Conservation (phyloP, 2,329 filamentous ascomycete genomes). For the Fusarium agapanthi region DNA sequence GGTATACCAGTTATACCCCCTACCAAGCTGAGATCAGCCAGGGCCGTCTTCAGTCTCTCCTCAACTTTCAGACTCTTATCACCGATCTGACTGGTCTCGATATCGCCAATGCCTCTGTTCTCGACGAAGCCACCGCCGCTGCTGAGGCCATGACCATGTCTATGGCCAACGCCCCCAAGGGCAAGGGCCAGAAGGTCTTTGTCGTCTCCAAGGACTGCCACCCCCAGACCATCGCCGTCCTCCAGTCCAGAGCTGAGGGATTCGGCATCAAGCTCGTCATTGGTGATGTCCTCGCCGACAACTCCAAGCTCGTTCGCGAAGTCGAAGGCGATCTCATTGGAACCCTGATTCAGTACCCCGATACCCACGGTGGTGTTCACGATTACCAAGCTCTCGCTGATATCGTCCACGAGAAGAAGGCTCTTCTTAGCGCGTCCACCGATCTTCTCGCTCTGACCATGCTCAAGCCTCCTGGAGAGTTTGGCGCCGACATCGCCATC, state of each 20-base stretch:
- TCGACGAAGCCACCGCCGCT: slow-evolving; percentile 92
- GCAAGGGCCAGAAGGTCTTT: slow-evolving; percentile 81
- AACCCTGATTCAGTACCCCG: slow-evolving; percentile 91
- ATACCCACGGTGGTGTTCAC: slow-evolving; percentile 84
- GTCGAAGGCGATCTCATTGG: slow-evolving; percentile 85
- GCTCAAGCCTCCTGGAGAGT: slow-evolving; percentile 89
- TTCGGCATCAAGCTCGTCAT: slow-evolving; percentile 85
- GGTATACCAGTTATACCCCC: slow-evolving; percentile 98
- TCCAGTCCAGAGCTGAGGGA: slow-evolving; percentile 84
- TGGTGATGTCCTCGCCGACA: slow-evolving; percentile 74
- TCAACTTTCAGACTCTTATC: slow-evolving; percentile 96
- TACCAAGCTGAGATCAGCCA: slow-evolving; percentile 98
- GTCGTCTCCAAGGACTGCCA: slow-evolving; percentile 85
- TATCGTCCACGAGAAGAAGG: slow-evolving; percentile 79
- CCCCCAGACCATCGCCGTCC: slow-evolving; percentile 86
- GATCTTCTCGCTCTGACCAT: slow-evolving; percentile 89
- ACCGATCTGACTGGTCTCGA: slow-evolving; percentile 86
- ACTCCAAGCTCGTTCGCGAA: slow-evolving; percentile 72
- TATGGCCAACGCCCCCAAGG: slow-evolving; percentile 68
- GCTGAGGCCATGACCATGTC: slow-evolving; percentile 95
- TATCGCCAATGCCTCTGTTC: slow-evolving; percentile 88
- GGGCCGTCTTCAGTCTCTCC: slow-evolving; percentile 86
- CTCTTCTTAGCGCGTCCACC: slow-evolving; percentile 85
- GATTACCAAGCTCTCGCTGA: slow-evolving; percentile 79
- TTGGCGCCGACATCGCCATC: slow-evolving; percentile 93